Conservation (phyloP, 2,329 filamentous ascomycete species). For the Colletotrichum phormii region DNA sequence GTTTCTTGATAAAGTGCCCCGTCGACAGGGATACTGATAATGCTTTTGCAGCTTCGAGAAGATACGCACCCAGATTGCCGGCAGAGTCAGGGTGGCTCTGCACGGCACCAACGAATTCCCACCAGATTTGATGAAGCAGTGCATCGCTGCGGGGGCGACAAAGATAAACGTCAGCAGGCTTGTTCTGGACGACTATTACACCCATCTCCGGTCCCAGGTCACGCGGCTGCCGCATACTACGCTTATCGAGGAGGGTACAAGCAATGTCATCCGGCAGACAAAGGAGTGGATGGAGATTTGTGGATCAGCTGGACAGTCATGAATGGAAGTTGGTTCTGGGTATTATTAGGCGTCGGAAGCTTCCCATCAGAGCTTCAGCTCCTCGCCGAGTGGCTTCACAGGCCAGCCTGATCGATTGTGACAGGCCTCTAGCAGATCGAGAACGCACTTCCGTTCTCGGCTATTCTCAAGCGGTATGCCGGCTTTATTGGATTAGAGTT, state of each 20-base stretch:
- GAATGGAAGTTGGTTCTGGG: neutral
- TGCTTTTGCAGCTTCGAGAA: constrained; percentile 1
- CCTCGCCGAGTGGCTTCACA: constrained; percentile 19
- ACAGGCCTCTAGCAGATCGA: constrained; percentile 13
- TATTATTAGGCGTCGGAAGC: neutral
- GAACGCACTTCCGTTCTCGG: constrained; percentile 1
- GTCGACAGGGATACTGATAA: neutral
- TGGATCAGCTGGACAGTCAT: constrained; percentile 15
- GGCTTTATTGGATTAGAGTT: constrained; percentile 2
- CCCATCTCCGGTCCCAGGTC: constrained; percentile 49
- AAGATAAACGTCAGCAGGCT: constrained; percentile 63
- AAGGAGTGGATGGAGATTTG: constrained; percentile 29
- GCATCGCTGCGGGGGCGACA: constrained; percentile 57
- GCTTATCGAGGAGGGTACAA: constrained; percentile 54
- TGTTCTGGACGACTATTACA: constrained; percentile 52
- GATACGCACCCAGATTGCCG: constrained; percentile 13
- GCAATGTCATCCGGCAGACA: constrained; percentile 33
- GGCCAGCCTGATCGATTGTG: constrained; percentile 28
- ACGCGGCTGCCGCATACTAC: constrained; percentile 42
- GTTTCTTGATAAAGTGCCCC: neutral
- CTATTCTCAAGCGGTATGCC: constrained; percentile 22
- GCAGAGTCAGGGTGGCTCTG: constrained; percentile 49
- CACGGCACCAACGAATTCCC: constrained; percentile 63
- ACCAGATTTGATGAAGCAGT: constrained; percentile 53
- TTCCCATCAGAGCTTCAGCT: constrained; percentile 21